Base-by-base conservation (phyloP, 495 filamentous ascomycete species). In the Penicillium mononematosum region DNA sequence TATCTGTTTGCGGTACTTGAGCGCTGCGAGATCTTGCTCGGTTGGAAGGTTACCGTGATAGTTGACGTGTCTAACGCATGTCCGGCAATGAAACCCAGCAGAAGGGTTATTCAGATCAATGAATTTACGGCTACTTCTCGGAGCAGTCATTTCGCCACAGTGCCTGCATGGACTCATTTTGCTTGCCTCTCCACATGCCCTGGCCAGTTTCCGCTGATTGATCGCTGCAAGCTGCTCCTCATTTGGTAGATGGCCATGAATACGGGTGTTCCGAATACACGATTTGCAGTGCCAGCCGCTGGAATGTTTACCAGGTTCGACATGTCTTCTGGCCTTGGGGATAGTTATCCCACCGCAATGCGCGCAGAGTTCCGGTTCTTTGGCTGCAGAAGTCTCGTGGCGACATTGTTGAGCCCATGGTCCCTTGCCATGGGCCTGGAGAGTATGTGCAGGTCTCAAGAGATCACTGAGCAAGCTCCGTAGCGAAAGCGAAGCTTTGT, bases 241-340 rank as follows among this genome's bases (percentile, higher is more conserved):
- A 24, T 55, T 55, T 12, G 53, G 53, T 5, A 55, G 32, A 29
- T 25, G 31, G 16, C 53, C 53, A 24, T 47, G 34, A 16, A 16
- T 2, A 14, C 8, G 4, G 19, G 31, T 5, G 22, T 11, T 47
- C 9, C 32, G 34, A n/a, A 27, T 1, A 17, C 53, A 55, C 2
- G 53, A 10, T 27, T 46, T 55, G 44, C 53, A 55, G n/a, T 55
- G 44, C 53, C 53, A 55, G 44, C 53, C 53, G 3, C 32, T 46
- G 9, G 53, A 39, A 4, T 14, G 34, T n/a, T 55, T 25, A 5
- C 24, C 12, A 31, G 43, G 31, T 4, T 55, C 53, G 16, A 45
- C 43, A 5, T 22, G 43, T 36, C 17, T 55, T 46, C 53, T 44
- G 7, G 17, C 16, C 44, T 39, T 55, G 22, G 44, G 42, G 3